Conservation (phyloP, 2,329 filamentous ascomycete genomes). For the Fusarium oligoseptatum region DNA sequence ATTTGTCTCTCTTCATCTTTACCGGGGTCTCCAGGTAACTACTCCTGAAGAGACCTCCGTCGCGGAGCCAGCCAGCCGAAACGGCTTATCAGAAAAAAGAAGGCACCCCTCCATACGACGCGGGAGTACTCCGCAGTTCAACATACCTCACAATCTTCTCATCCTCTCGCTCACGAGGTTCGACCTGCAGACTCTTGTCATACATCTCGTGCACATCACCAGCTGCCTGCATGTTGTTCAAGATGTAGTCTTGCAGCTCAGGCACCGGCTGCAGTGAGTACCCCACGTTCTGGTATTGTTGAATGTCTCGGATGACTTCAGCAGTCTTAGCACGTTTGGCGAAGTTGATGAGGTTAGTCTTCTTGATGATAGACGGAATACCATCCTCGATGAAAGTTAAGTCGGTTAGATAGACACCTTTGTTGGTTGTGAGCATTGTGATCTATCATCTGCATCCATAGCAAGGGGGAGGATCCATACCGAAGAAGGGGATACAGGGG, state of each 20-base stretch:
- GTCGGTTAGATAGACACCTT: conserved; percentile 96
- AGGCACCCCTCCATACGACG: conserved; percentile 36
- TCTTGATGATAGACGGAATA: conserved; percentile 96
- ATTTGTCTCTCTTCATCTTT: conserved; percentile 32
- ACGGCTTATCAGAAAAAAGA: conserved; percentile 37
- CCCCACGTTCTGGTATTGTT: conserved; percentile 98
- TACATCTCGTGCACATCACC: conserved; percentile 99
- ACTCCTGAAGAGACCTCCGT: conserved; percentile 15
- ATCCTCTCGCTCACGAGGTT: conserved; percentile 96
- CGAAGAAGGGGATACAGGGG: conserved; percentile 98
- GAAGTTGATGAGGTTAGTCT: conserved; percentile 97
- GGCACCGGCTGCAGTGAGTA: conserved; percentile 90
- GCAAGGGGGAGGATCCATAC: conserved; percentile 61
- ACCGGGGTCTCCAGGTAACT: conserved; percentile 8
- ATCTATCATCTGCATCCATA: neutral
- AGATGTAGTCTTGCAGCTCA: conserved; percentile 95
- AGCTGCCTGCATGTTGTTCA: conserved; percentile 95
- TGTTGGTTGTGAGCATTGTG: conserved; percentile 16
- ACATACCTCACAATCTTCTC: conserved; percentile 99
- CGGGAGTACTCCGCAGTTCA: conserved; percentile 45
- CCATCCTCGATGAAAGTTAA: conserved; percentile 98
- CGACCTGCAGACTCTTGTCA: conserved; percentile 92
- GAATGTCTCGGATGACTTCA: conserved; percentile 97
- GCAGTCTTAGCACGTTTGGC: conserved; percentile 98
- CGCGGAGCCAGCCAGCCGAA: conserved; percentile 22